These are phyloP conservation scores for Exophiala lecanii-corni DNA, from an alignment of 2,329 filamentous ascomycete genomes.

Conservation along the genomic window DNA sequence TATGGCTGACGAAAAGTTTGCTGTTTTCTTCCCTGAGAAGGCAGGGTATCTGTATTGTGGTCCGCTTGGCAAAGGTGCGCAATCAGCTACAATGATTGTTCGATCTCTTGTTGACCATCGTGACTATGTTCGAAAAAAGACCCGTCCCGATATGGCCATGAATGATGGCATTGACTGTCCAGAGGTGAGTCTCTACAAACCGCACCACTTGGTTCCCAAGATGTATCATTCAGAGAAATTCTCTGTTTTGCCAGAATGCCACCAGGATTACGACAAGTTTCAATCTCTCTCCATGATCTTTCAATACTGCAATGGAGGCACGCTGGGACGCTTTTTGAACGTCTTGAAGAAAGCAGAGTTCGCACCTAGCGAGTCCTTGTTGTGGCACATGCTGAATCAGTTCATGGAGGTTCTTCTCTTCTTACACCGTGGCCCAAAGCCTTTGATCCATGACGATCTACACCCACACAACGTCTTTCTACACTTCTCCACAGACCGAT, in stretches of 20 bases:
- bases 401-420: constrained; percentile 4
- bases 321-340: constrained; percentile 7
- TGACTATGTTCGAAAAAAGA: constrained; percentile 21
- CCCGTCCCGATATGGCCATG: background rate
- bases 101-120: constrained; percentile 11
- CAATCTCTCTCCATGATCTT: constrained; percentile 10
- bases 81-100: constrained; percentile 7
- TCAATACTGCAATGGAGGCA: constrained; percentile 13
- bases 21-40: constrained; percentile 12
- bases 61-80: constrained; percentile 2
- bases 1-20: constrained; percentile 6
- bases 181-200: constrained; percentile 10
- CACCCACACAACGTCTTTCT: constrained; percentile 15
- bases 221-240: constrained; percentile 4
- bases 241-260: background rate
- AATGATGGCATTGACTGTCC: background rate
- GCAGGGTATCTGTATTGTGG: constrained; percentile 6
- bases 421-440: constrained; percentile 6
- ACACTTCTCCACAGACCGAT: constrained; percentile 6
- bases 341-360: background rate
- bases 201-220: constrained; percentile 5
- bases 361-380: constrained; percentile 1
- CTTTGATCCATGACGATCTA: constrained; percentile 6
- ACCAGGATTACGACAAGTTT: background rate
- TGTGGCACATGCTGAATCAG: constrained; percentile 11